phyloP scores from a whole-genome alignment of 352 stramenopile species.

The Pythium brachiatum region DNA sequence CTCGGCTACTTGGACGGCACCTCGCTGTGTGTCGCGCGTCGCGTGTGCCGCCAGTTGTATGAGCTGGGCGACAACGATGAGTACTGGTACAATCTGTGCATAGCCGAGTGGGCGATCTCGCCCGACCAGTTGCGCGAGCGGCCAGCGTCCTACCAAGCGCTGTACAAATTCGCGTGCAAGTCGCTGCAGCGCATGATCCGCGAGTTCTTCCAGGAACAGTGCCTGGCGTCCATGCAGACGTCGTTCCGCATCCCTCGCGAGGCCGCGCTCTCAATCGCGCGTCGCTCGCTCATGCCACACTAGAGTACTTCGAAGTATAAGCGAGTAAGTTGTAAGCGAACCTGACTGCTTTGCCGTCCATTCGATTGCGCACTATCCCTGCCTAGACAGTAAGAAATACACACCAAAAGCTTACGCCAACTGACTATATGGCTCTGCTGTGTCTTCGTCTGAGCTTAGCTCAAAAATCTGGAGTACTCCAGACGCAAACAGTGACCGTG shows the following conservation, averaged over 20 bases:
- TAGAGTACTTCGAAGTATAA: too few relatives aligned
- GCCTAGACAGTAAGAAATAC: not conserved
- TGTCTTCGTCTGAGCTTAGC: constrained; percentile 35
- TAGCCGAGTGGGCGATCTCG: constrained; percentile 72
- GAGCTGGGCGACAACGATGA: constrained; percentile 51
- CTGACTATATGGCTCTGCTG: constrained; percentile 24
- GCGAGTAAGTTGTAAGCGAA: not conserved
- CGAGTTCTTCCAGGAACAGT: constrained; percentile 80
- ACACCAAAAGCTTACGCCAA: not conserved
- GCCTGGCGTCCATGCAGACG: constrained; percentile 62
- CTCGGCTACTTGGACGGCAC: constrained; percentile 67
- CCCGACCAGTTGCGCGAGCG: constrained; percentile 56
- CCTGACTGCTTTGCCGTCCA: not conserved
- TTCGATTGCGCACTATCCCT: not conserved
- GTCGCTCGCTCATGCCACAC: constrained; percentile 22
- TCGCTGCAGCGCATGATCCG: constrained; percentile 74
- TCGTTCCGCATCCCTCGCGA: constrained; percentile 67
- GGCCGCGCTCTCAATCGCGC: constrained; percentile 53
- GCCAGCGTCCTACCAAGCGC: constrained; percentile 61
- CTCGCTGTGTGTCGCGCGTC: constrained; percentile 55
- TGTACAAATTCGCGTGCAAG: constrained; percentile 75
- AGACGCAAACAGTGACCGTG: constrained; percentile 30
- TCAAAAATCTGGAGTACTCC: constrained; percentile 26
- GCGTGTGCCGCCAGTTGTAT: constrained; percentile 59
- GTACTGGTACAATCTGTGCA: constrained; percentile 68